These are phyloP conservation scores for Mycogone perniciosa DNA, from an alignment of 2,329 filamentous ascomycete species.

Conservation along the genomic window DNA sequence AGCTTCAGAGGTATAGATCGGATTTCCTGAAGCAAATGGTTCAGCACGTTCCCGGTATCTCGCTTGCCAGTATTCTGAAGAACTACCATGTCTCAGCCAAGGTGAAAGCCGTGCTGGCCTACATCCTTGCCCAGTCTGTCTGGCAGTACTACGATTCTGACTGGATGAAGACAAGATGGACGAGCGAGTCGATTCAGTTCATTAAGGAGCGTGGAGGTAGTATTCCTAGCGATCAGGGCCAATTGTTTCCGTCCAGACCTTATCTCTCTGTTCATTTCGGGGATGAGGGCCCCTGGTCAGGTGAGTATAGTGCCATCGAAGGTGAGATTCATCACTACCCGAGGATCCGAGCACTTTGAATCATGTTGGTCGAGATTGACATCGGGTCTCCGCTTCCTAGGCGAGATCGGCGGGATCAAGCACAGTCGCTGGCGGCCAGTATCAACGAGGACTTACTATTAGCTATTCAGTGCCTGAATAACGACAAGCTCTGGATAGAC, in stretches of 20 bases:
- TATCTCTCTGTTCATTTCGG: not conserved
- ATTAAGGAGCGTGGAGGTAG: not conserved
- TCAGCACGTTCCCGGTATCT: slow-evolving; percentile 1
- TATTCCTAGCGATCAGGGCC: not conserved
- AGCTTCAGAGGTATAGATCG: not conserved
- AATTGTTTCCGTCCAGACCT: not conserved
- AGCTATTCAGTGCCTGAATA: not conserved
- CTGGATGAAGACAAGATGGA: slow-evolving; percentile 12
- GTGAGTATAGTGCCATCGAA: not conserved
- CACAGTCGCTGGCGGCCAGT: not conserved
- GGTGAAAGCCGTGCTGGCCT: slow-evolving; percentile 8
- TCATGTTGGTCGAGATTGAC: not conserved
- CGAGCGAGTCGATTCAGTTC: slow-evolving; percentile 9
- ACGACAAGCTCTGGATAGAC: not conserved
- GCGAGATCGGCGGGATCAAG: not conserved
- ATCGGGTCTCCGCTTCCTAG: not conserved
- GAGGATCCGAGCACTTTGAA: not conserved
- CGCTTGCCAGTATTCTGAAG: slow-evolving; percentile 7
- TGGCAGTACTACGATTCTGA: slow-evolving; percentile 15
- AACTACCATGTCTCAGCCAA: not conserved
- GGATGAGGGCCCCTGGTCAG: not conserved
- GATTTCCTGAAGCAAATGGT: not conserved
- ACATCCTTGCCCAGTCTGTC: slow-evolving; percentile 11
- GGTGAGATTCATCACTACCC: not conserved
- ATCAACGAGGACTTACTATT: not conserved